phyloP scores from a whole-genome alignment of 495 filamentous ascomycete genomes.

The Lasiosphaeria hispida region DNA sequence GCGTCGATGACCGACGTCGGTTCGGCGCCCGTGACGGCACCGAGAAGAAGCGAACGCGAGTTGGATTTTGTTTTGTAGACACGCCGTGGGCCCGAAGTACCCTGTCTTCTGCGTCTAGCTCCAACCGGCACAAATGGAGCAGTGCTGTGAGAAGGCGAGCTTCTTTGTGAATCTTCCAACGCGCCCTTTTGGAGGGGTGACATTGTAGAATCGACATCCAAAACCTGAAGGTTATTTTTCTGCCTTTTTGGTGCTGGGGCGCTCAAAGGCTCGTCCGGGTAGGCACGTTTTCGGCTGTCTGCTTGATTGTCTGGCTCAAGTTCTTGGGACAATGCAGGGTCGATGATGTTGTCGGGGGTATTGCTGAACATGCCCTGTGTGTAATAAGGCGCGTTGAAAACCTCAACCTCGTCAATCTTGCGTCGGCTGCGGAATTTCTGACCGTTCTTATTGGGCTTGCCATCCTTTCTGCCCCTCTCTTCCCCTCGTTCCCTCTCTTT shows the following conservation, averaged over 20 bases:
- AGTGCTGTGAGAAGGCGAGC: no score
- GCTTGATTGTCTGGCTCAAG: slow-evolving; percentile 4
- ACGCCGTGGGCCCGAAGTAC: not conserved
- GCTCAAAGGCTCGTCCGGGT: slow-evolving; percentile 10
- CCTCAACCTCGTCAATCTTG: slow-evolving; percentile 33
- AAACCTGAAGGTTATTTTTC: no score
- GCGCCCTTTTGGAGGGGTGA: not conserved
- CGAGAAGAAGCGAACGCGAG: not conserved
- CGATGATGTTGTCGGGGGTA: slow-evolving; percentile 5
- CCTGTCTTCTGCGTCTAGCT: not conserved
- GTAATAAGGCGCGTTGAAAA: slow-evolving; percentile 38
- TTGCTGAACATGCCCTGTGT: slow-evolving; percentile 18
- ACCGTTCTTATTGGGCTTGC: slow-evolving; percentile 27
- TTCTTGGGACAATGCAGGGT: slow-evolving; percentile 21
- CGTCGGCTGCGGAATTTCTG: slow-evolving; percentile 32
- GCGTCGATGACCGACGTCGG: slow-evolving; percentile 29
- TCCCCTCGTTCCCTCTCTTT: slow-evolving; percentile 1
- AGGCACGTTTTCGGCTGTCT: slow-evolving; percentile 17
- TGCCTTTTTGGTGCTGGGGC: slow-evolving; percentile 13
- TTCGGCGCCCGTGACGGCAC: slow-evolving; percentile 4
- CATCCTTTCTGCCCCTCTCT: slow-evolving; percentile 8
- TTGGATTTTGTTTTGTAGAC: not conserved
- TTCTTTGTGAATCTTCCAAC: not conserved
- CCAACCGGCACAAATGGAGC: not conserved
- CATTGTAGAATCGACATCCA: no score